phyloP scores from a whole-genome alignment of 495 filamentous ascomycete species.

The Jackrogersella minutella region DNA sequence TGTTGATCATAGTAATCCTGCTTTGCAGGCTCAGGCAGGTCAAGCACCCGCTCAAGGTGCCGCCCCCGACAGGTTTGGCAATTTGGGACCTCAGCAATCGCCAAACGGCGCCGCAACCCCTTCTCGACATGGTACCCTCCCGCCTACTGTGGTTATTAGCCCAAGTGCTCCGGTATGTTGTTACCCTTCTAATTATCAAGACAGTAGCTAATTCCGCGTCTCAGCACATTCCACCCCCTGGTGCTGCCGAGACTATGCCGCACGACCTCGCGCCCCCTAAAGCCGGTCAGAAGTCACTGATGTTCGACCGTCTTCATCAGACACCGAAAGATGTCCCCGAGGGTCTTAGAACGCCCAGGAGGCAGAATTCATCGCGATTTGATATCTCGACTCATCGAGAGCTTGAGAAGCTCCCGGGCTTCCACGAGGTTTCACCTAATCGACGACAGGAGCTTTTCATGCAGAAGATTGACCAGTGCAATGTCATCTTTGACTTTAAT shows the following conservation, averaged over 20 bases:
- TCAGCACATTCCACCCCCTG: slow-evolving; percentile 94
- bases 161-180: slow-evolving; percentile 88
- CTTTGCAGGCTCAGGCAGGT: slow-evolving; percentile 52
- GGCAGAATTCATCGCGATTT: slow-evolving; percentile 96
- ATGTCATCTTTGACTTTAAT: slow-evolving; percentile 99
- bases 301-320: slow-evolving; percentile 90
- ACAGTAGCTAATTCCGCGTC: slow-evolving; percentile 6
- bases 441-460: slow-evolving; percentile 97
- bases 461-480: slow-evolving; percentile 99
- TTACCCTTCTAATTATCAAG: slow-evolving; percentile 12
- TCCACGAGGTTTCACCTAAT: slow-evolving; percentile 96
- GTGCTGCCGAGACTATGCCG: slow-evolving; percentile 96
- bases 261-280: slow-evolving; percentile 95
- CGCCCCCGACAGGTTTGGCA: slow-evolving; percentile 56
- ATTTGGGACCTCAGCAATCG: slow-evolving; percentile 49
- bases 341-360: slow-evolving; percentile 91
- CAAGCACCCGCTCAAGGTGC: slow-evolving; percentile 38
- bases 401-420: slow-evolving; percentile 96
- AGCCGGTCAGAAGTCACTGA: slow-evolving; percentile 80
- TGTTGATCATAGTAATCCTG: slow-evolving; percentile 52
- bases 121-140: slow-evolving; percentile 71
- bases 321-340: slow-evolving; percentile 96
- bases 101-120: slow-evolving; percentile 73
- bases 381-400: slow-evolving; percentile 97
- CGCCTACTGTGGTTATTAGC: slow-evolving; percentile 94